Percentiles rank a stretch among this genome's conserved stretches.
Evolutionary conservation across 768 basidiomycete genomes (phyloP).

Genomic region (Collybia mongolica): DNA sequence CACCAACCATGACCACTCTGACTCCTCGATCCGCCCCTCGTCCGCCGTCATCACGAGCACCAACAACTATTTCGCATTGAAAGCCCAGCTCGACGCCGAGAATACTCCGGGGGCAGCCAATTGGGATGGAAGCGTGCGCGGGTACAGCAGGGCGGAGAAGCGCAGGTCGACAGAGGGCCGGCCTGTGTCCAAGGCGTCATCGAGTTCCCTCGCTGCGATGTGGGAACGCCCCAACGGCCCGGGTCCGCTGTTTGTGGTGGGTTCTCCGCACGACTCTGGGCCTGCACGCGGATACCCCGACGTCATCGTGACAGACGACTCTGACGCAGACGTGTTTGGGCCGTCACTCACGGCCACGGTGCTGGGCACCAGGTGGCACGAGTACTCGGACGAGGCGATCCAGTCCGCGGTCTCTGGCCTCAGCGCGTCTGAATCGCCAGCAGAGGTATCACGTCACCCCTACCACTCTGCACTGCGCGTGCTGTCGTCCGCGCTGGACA

Average conservation of each 20-base stretch:
- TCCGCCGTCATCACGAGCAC: too few species aligned
- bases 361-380: conserved; percentile 73
- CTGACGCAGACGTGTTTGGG: conserved; percentile 30
- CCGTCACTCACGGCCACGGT: conserved; percentile 42
- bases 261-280: conserved; percentile 30
- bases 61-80: conserved; percentile 61
- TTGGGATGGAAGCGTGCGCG: conserved; percentile 56
- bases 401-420: conserved; percentile 59
- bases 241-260: conserved; percentile 42
- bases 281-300: conserved; percentile 24
- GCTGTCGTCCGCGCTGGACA: conserved; percentile 65
- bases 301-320: conserved; percentile 31
- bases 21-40: conserved; percentile 5
- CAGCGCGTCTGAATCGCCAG: conserved; percentile 41
- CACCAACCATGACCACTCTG: conserved; percentile 23
- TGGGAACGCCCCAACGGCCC: conserved; percentile 33
- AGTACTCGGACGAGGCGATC: conserved; percentile 73
- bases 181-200: conserved; percentile 21
- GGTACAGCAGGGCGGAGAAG: conserved; percentile 44
- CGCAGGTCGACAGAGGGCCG: conserved; percentile 18
- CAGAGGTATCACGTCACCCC: conserved; percentile 47
- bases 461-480: conserved; percentile 69
- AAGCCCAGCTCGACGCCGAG: conserved; percentile 56
- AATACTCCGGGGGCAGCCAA: conserved; percentile 25
- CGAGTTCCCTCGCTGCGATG: conserved; percentile 36